These are phyloP conservation scores for Ascobolus immersus DNA, from an alignment of 495 filamentous ascomycete genomes.

Conservation along the genomic window DNA sequence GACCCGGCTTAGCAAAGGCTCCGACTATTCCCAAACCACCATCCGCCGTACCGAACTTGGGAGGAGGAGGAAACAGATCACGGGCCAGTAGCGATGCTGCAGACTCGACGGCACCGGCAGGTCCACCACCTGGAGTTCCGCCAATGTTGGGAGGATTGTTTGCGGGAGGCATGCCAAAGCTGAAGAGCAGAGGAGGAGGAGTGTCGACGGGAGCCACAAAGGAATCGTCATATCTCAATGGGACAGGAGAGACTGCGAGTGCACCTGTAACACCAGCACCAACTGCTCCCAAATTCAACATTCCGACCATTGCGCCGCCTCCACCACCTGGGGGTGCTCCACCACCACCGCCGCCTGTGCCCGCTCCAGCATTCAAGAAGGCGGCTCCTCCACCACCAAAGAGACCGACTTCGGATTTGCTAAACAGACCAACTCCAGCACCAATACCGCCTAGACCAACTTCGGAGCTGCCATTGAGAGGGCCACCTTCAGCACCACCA, in stretches of 20 bases:
- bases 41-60: slow-evolving; percentile 30
- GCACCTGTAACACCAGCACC: no score
- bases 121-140: no score
- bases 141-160: slow-evolving; percentile 77
- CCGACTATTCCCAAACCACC: slow-evolving; percentile 50
- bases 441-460: slow-evolving; percentile 31
- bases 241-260: no score
- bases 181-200: slow-evolving; percentile 63
- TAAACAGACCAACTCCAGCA: slow-evolving; percentile 29
- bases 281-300: no score
- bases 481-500: slow-evolving; percentile 21
- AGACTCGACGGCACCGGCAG: slow-evolving; percentile 28
- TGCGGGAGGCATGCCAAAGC: slow-evolving; percentile 82
- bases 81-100: slow-evolving; percentile 34
- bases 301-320: no score
- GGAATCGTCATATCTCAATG: background rate
- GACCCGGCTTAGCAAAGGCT: slow-evolving; percentile 23
- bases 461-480: background rate
- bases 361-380: background rate
- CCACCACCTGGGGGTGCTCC: no score
- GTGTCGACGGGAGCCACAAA: slow-evolving; percentile 55
- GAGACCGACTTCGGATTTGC: background rate
- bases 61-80: slow-evolving; percentile 31
- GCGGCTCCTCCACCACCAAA: background rate
- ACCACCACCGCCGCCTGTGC: background rate